Evolutionary conservation across 805 yeast species (phyloP), one percentile per base, ranked within the genome.

Genomic region (Wickerhamomyces bisporus): DNA sequence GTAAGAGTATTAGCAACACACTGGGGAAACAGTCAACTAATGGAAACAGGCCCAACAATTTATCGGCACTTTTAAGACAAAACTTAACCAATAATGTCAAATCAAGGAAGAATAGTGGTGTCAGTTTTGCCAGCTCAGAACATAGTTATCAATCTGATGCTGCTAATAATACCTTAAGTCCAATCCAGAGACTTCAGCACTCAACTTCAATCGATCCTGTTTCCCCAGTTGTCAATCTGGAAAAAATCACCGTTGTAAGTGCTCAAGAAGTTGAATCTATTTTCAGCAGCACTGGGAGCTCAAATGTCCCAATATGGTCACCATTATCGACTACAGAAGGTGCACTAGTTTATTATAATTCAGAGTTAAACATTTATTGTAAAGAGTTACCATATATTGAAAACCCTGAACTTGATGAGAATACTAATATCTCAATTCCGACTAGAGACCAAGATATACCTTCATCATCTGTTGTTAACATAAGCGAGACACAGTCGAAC

Each of bases 331-430:
- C 81, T 1, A 64, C 67, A 11, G 71, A 68, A 36, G 81, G 78
- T 16, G 71, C 71, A 35, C 56, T 79, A 13, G 60, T 81, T 7
- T 84, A 70, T 58, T 79, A 75, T 57, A 77, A 80, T 49, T 72
- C 77, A 24, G 75, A 75, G 25, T 60, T 84, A 36, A 73, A 79
- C 47, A 63, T 81, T 1, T 77, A 73, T 47, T 75, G 86, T 45
- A 68, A 69, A 29, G 70, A 74, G 12, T 50, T 80, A 27, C 91
- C 93, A 0, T 58, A 76, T 36, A 55, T 73, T 13, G 58, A 62
- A 17, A 48, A 53, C 29, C 68, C 71, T 6, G 60, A 61, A 32
- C 42, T 66, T 9, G 65, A 63, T 39, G 57, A 53, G 3, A 41
- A 45, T n/a, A 45, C 68, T 7, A 42, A 47, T 3, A 58, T 66